Evolutionary conservation across 2,329 filamentous ascomycete species (phyloP).

Genomic region (Apiospora aurea): DNA sequence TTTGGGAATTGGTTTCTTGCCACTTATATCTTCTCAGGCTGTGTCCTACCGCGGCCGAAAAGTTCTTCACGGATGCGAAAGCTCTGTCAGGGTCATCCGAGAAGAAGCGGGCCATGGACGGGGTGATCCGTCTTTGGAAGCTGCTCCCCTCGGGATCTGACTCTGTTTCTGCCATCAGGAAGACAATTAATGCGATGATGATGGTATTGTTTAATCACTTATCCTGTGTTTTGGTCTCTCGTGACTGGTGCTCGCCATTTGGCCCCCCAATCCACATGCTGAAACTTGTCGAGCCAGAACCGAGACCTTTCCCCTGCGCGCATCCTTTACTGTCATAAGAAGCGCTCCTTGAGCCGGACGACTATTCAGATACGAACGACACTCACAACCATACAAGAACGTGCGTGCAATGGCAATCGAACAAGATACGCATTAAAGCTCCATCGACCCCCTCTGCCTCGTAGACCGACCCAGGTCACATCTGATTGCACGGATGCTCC

Average conservation of each 20-base stretch:
- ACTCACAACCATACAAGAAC: too few species aligned
- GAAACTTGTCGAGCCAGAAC: not conserved
- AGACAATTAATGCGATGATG: slow-evolving; percentile 16
- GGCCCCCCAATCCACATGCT: not conserved
- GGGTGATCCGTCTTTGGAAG: not conserved
- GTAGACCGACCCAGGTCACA: not conserved
- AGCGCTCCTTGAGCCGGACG: not conserved
- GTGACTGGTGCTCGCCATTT: not conserved
- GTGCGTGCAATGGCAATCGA: too few species aligned
- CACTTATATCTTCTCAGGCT: not conserved
- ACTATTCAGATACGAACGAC: too few species aligned
- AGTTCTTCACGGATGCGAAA: not conserved
- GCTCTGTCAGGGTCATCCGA: not conserved
- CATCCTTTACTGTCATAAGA: not conserved
- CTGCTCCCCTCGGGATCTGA: not conserved
- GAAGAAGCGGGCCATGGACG: not conserved
- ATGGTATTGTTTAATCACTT: slow-evolving; percentile 13
- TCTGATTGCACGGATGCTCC: not conserved
- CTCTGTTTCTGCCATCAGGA: not conserved
- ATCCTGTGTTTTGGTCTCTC: not conserved
- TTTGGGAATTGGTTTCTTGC: not conserved
- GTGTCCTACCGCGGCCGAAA: not conserved
- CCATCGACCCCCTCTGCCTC: too few species aligned
- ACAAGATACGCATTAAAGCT: too few species aligned
- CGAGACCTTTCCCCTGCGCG: not conserved